Conservation (phyloP, 2,329 filamentous ascomycete species). For the Colletotrichum salicis region DNA sequence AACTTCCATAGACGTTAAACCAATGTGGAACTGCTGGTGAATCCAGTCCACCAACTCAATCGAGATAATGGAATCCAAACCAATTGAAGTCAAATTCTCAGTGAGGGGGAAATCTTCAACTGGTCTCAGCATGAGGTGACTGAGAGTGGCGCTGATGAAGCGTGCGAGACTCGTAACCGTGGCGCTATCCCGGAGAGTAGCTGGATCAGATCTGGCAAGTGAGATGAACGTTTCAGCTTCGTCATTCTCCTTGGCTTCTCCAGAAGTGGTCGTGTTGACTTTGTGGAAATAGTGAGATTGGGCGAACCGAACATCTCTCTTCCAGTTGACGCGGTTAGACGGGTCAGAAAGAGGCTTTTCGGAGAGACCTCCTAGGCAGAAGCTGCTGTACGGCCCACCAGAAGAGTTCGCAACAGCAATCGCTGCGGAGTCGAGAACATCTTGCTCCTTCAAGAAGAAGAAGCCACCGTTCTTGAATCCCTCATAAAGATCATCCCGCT, state of each 20-base stretch:
- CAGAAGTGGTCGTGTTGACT: neutral
- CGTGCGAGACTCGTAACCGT: neutral
- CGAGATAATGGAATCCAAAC: constrained; percentile 23
- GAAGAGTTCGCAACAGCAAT: constrained; percentile 10
- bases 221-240: constrained; percentile 16
- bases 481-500: constrained; percentile 15
- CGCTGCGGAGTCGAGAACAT: constrained; percentile 9
- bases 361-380: constrained; percentile 17
- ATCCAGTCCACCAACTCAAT: constrained; percentile 33
- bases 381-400: constrained; percentile 15
- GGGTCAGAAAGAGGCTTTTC: constrained; percentile 22
- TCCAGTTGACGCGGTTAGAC: constrained; percentile 25
- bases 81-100: constrained; percentile 18
- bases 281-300: constrained; percentile 24
- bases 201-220: constrained; percentile 13
- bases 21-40: constrained; percentile 22
- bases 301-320: constrained; percentile 17
- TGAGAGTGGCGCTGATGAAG: constrained; percentile 20
- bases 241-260: neutral
- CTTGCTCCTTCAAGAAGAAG: constrained; percentile 23
- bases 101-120: constrained; percentile 18
- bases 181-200: neutral
- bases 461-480: constrained; percentile 22
- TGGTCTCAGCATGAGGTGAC: constrained; percentile 12
- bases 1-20: constrained; percentile 20